phyloP scores from a whole-genome alignment of 2,329 filamentous ascomycete genomes.

The Whalleya microplaca region DNA sequence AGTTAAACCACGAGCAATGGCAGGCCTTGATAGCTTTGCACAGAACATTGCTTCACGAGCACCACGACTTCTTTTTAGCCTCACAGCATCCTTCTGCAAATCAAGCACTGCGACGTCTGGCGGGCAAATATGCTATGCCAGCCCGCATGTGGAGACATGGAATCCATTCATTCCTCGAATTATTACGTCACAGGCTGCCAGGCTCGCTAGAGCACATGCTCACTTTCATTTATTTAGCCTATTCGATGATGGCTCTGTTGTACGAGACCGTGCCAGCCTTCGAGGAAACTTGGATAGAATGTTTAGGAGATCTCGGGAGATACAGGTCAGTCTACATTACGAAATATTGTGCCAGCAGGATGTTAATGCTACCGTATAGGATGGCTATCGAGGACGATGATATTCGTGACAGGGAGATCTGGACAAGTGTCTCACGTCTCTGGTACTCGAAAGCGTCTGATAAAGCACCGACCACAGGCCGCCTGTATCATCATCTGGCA shows the following conservation, averaged over 20 bases:
- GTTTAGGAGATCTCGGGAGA: conserved; percentile 80
- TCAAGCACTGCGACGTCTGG: conserved; percentile 66
- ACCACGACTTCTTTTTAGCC: conserved; percentile 85
- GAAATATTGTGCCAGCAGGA: conserved; percentile 2
- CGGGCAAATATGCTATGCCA: conserved; percentile 87
- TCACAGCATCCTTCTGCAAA: conserved; percentile 83
- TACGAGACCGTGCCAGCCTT: conserved; percentile 85
- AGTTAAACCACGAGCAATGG: conserved; percentile 73
- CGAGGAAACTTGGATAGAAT: conserved; percentile 91
- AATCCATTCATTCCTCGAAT: conserved; percentile 82
- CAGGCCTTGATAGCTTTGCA: conserved; percentile 83
- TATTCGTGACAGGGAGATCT: conserved; percentile 73
- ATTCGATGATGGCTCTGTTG: conserved; percentile 85
- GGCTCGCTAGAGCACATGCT: conserved; percentile 86
- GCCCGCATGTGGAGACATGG: conserved; percentile 93
- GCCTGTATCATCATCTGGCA: conserved; percentile 87
- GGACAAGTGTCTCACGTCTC: conserved; percentile 76
- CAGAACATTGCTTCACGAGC: conserved; percentile 77
- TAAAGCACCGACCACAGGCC: conserved; percentile 72
- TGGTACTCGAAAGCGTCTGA: conserved; percentile 89
- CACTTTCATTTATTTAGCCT: conserved; percentile 85
- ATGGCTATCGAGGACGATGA: conserved; percentile 93
- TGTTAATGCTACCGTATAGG: conserved; percentile 40
- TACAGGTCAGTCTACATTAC: conserved; percentile 53
- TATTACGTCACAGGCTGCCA: conserved; percentile 75